Evolutionary conservation across 306 rosid species (phyloP).

Genomic region (Vigna mungo): DNA sequence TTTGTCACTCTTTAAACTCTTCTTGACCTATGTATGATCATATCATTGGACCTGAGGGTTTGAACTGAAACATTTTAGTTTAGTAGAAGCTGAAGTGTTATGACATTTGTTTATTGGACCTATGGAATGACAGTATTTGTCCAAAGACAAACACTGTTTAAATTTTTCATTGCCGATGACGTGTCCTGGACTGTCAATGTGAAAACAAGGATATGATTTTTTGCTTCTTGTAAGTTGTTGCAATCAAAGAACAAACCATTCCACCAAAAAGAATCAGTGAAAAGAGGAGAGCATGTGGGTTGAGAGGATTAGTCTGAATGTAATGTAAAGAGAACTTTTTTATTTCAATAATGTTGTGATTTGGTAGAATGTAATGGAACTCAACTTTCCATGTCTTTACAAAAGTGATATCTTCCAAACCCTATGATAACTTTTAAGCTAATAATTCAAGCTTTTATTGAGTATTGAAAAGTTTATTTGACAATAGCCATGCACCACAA

Average conservation of each 20-base stretch:
- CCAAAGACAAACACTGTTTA: not conserved
- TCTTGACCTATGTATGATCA: too few species aligned
- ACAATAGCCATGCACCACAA: slow-evolving; percentile 3
- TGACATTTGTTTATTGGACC: not conserved
- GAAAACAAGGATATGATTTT: not conserved
- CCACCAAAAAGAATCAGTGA: not conserved
- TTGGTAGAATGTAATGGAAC: not conserved
- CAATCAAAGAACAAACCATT: not conserved
- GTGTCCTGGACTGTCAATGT: slow-evolving; percentile 21
- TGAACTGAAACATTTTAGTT: not conserved
- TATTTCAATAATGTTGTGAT: not conserved
- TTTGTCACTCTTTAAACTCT: too few species aligned
- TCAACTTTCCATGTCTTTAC: not conserved
- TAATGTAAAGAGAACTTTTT: not conserved
- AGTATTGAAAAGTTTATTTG: not conserved
- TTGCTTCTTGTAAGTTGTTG: not conserved
- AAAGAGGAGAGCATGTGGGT: not conserved
- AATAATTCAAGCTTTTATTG: not conserved
- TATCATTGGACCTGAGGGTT: not conserved
- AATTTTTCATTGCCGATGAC: not conserved
- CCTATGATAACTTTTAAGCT: not conserved
- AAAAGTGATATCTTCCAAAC: slow-evolving; percentile 13
- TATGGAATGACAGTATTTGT: slow-evolving; percentile 12
- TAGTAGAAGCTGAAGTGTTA: not conserved
- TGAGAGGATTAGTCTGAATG: slow-evolving; percentile 6